Conservation (phyloP, 495 filamentous ascomycete species). For the Penicillium mononematosum region DNA sequence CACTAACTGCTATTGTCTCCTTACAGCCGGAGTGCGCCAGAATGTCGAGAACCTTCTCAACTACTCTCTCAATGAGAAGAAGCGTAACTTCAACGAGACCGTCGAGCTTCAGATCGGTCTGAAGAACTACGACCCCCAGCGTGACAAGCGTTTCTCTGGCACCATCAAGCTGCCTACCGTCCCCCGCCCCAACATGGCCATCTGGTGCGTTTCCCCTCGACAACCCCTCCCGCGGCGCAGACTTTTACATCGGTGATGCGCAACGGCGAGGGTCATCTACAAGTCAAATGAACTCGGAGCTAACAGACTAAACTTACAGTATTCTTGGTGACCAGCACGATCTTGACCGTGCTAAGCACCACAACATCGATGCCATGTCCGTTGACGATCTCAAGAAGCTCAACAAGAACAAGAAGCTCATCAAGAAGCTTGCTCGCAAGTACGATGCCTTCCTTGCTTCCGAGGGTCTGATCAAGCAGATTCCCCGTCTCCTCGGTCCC, state of each 20-base stretch:
- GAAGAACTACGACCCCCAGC: conserved; percentile 99
- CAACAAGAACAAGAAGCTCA: conserved; percentile 99
- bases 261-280: not conserved
- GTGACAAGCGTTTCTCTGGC: conserved; percentile 99
- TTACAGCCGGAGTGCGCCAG: conserved; percentile 87
- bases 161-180: conserved; percentile 90
- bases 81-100: conserved; percentile 98
- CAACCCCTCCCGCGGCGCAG: not conserved
- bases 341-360: conserved; percentile 99
- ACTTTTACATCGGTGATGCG: not conserved
- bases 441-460: conserved; percentile 99
- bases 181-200: conserved; percentile 88
- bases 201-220: conserved; percentile 63
- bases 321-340: conserved; percentile 99
- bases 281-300: not conserved
- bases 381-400: conserved; percentile 99
- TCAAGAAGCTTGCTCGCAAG: conserved; percentile 99
- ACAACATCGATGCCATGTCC: conserved; percentile 95
- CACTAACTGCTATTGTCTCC: conserved; percentile 26
- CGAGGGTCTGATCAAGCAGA: conserved; percentile 97
- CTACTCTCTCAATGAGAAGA: conserved; percentile 96
- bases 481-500: conserved; percentile 96
- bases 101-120: conserved; percentile 92
- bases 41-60: conserved; percentile 89
- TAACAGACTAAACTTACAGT: conserved; percentile 39